Conservation (phyloP, 257 asterid species). For the Marsdenia floribunda region DNA sequence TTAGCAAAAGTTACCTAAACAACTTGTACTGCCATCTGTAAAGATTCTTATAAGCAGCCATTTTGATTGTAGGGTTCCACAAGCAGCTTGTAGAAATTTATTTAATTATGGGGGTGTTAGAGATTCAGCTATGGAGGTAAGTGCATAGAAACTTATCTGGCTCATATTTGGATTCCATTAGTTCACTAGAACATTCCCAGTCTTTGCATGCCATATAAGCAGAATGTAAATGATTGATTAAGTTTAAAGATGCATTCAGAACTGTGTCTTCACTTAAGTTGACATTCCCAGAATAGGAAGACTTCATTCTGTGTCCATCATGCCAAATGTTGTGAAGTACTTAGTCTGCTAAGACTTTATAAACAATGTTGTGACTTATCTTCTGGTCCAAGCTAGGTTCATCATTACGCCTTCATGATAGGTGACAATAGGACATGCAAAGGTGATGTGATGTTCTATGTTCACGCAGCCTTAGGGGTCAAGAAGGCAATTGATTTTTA, state of each 20-base stretch:
- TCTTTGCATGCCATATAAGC: not conserved
- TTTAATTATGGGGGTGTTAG: conserved; percentile 30
- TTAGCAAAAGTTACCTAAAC: conserved; percentile 2
- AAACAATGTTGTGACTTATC: not conserved
- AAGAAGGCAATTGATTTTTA: not conserved
- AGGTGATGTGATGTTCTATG: not conserved
- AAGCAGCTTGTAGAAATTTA: conserved; percentile 36
- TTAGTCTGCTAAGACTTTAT: not conserved
- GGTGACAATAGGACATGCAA: too few relatives aligned
- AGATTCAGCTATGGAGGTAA: conserved; percentile 35
- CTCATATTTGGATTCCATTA: not conserved
- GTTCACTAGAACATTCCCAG: not conserved
- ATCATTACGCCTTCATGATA: too few relatives aligned
- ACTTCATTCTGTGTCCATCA: not conserved
- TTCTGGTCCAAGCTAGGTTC: not conserved
- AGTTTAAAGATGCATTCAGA: not conserved
- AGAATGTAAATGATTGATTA: not conserved
- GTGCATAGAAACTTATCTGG: not conserved
- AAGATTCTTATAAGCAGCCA: conserved; percentile 17
- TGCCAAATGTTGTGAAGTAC: not conserved
- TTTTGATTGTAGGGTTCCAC: conserved; percentile 40
- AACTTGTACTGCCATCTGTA: not conserved
- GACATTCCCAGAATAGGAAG: too few relatives aligned
- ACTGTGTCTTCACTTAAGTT: not conserved
- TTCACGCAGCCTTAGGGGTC: too few relatives aligned